Base-by-base conservation (phyloP, 2,329 filamentous ascomycete species). In the Pyrenophora teres region DNA sequence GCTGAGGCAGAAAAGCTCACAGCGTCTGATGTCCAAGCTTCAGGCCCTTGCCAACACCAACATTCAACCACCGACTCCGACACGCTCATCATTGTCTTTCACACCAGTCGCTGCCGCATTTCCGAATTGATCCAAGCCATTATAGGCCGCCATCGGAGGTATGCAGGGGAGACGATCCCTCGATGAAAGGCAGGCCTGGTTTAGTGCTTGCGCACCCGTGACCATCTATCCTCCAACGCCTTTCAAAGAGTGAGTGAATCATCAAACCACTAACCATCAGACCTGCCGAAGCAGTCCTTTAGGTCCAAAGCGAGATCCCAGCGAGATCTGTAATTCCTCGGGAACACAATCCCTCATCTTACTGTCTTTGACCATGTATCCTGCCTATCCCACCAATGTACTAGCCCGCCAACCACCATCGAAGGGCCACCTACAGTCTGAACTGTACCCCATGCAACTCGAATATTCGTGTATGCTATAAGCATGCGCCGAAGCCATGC, bases 161-260 rank as follows among this genome's bases (percentile, higher is more conserved):
- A 37, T 52, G 44, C 52, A 52, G 44, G 45, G 37, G 21, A 16
- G 21, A 35, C 25, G 44, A 40, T 40, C 25, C 33, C 16, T 19
- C 36, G 9, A 21, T 46, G 38, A 46, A 48, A 40, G 40, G 50
- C 23, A 57, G 51, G 50, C 54, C 54, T 35, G 40, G 37, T 50
- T 46, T 54, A 52, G 46, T 44, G 46, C 46, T 25, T 40, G 49
- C 35, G 49, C 15, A 46, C 49, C 37, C 47, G 42, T 32, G 49
- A 48, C 50, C 30, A 33, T 57, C 54, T 57, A 19, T 57, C 48
- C 51, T 57, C 54, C 54, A 45, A 16, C 54, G 49, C 54, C 38
- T 37, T 47, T n/a, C 38, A 35, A 46, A 23, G 38, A 46, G 35
- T 23, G 32, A 43, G 33, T 36, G 41, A 51, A 57, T 40, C 54